Percentiles rank a stretch among this genome's conserved stretches.
These are phyloP conservation scores for Fusarium robinianum DNA, from an alignment of 2,329 filamentous ascomycete species.

Conservation along the genomic window DNA sequence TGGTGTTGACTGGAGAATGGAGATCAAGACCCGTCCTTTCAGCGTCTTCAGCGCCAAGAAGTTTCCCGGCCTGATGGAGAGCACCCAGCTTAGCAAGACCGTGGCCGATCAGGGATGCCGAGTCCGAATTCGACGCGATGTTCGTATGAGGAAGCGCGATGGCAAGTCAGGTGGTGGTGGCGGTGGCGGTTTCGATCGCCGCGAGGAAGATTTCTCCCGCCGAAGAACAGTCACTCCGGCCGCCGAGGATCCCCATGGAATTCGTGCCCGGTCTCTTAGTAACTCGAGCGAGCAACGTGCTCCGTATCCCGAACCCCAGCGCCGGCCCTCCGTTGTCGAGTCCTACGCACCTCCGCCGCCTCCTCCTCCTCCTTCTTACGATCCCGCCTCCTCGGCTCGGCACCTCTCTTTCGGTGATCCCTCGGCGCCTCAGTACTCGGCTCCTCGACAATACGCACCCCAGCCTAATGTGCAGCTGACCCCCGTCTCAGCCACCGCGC, in stretches of 20 bases:
- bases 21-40: constrained; percentile 87
- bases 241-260: constrained; percentile 38
- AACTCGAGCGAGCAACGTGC: constrained; percentile 58
- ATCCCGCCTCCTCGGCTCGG: constrained; percentile 36
- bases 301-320: constrained; percentile 48
- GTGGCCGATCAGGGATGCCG: constrained; percentile 97
- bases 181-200: constrained; percentile 55
- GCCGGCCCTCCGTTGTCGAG: constrained; percentile 55
- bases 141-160: constrained; percentile 85
- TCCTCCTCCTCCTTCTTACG: constrained; percentile 44
- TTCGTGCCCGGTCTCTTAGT: constrained; percentile 63
- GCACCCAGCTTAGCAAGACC: constrained; percentile 83
- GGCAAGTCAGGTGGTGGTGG: constrained; percentile 60
- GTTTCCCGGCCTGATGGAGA: constrained; percentile 91
- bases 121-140: constrained; percentile 91
- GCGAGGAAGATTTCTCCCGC: constrained; percentile 65
- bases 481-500: constrained; percentile 42
- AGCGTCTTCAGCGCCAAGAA: constrained; percentile 96
- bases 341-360: constrained; percentile 47
- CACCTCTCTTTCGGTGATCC: constrained; percentile 45
- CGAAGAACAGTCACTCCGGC: constrained; percentile 45
- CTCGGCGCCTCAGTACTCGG: constrained; percentile 41
- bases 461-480: constrained; percentile 42
- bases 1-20: constrained; percentile 79
- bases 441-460: constrained; percentile 45